phyloP scores from a whole-genome alignment of 352 stramenopile genomes.

The Pythium rhizo-oryzae region DNA sequence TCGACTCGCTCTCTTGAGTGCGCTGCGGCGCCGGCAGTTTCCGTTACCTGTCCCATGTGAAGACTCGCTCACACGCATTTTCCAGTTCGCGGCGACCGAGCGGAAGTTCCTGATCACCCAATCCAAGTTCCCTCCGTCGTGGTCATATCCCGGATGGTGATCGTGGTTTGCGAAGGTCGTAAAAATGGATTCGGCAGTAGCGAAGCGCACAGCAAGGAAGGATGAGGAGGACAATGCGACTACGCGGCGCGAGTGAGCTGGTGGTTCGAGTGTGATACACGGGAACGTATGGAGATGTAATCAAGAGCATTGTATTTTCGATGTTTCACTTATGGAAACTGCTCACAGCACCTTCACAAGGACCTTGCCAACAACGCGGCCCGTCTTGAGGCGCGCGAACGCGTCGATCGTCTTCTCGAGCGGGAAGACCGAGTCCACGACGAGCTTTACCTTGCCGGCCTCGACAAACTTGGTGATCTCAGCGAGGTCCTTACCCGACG shows the following conservation, averaged over 20 bases:
- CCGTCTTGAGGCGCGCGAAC: conserved; percentile 41
- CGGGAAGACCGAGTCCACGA: conserved; percentile 38
- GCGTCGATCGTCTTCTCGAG: conserved; percentile 48
- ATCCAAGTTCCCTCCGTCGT: conserved; percentile 1
- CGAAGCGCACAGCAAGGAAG: no score
- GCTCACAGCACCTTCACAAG: conserved; percentile 6
- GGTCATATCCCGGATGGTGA: no score
- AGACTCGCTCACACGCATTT: background rate
- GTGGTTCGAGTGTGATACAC: no score
- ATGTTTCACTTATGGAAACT: no score
- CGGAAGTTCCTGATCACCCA: background rate
- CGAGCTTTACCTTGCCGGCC: conserved; percentile 30
- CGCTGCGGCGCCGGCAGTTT: background rate
- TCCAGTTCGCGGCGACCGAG: background rate
- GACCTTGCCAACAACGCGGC: conserved; percentile 35
- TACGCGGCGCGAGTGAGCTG: no score
- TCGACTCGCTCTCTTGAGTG: background rate
- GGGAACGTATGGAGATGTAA: no score
- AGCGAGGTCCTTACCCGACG: conserved; percentile 32
- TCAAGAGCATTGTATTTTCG: no score
- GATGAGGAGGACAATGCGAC: no score
- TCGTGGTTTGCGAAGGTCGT: no score
- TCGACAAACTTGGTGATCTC: conserved; percentile 40
- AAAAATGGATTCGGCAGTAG: no score
- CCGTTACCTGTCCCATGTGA: background rate